phyloP scores from a whole-genome alignment of 2,329 filamentous ascomycete genomes.

The Botrytis porri region DNA sequence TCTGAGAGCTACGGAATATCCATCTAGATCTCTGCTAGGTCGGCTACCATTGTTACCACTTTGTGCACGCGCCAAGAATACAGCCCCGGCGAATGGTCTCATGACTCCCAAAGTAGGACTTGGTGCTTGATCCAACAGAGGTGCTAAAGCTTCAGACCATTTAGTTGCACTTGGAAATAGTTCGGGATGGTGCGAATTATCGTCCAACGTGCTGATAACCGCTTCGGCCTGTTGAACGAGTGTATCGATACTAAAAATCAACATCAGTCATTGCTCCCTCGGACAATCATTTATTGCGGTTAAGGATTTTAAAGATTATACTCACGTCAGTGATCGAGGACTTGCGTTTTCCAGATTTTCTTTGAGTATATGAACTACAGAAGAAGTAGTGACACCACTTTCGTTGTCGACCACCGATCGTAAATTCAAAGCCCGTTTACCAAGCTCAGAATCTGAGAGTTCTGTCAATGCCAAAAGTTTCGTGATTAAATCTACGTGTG shows the following conservation, averaged over 20 bases:
- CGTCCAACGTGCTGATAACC: constrained; percentile 40
- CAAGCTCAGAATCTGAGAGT: constrained; percentile 41
- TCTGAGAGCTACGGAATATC: constrained; percentile 69
- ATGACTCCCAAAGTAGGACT: constrained; percentile 69
- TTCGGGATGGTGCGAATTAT: constrained; percentile 39
- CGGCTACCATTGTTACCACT: constrained; percentile 27
- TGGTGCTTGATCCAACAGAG: constrained; percentile 52
- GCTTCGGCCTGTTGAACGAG: constrained; percentile 49
- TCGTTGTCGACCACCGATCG: constrained; percentile 44
- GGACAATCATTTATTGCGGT: not conserved
- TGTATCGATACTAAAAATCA: constrained; percentile 47
- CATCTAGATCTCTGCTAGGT: constrained; percentile 58
- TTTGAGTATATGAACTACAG: constrained; percentile 52
- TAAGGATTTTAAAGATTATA: constrained; percentile 14
- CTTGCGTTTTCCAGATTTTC: constrained; percentile 52
- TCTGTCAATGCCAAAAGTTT: constrained; percentile 55
- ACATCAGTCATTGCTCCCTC: constrained; percentile 22
- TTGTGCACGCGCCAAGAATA: constrained; percentile 55
- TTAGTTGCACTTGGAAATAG: constrained; percentile 61
- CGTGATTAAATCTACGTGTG: constrained; percentile 51
- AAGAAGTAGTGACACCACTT: constrained; percentile 33
- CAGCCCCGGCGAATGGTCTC: constrained; percentile 66
- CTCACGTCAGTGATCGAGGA: constrained; percentile 51
- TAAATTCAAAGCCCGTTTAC: constrained; percentile 36
- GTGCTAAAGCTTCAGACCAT: constrained; percentile 63